Conservation (phyloP, 768 basidiomycete species). For the Boletellus ananiceps region DNA sequence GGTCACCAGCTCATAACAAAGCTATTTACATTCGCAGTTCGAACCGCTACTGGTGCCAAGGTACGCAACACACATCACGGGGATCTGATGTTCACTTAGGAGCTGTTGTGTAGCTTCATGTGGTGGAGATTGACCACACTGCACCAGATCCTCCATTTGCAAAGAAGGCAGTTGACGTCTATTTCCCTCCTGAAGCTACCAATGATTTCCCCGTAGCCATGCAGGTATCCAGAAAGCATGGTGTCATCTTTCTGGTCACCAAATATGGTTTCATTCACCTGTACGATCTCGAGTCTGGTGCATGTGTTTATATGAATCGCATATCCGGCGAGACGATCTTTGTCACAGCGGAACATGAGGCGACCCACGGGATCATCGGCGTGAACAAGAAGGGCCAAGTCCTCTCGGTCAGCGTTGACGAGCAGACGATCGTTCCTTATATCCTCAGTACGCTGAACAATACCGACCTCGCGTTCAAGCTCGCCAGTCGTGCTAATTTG, state of each 20-base stretch:
- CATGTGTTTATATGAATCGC: slow-evolving; percentile 99
- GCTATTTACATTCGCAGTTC: slow-evolving; percentile 91
- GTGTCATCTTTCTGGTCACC: slow-evolving; percentile 94
- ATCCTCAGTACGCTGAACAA: slow-evolving; percentile 92
- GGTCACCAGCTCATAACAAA: slow-evolving; percentile 83
- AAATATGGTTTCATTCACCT: slow-evolving; percentile 99
- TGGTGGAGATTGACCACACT: slow-evolving; percentile 96
- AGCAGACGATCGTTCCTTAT: slow-evolving; percentile 93
- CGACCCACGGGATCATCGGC: slow-evolving; percentile 92
- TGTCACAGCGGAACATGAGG: slow-evolving; percentile 95
- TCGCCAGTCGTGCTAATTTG: slow-evolving; percentile 92
- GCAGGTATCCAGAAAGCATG: slow-evolving; percentile 97
- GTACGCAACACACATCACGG: slow-evolving; percentile 40
- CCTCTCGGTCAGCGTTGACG: slow-evolving; percentile 93
- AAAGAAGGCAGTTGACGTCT: slow-evolving; percentile 98
- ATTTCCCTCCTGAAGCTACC: slow-evolving; percentile 96
- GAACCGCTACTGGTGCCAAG: slow-evolving; percentile 97
- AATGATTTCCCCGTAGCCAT: slow-evolving; percentile 99
- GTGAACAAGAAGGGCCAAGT: slow-evolving; percentile 99
- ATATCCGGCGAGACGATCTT: slow-evolving; percentile 99
- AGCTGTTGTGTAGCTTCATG: slow-evolving; percentile 66
- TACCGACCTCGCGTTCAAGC: slow-evolving; percentile 95
- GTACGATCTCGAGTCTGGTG: slow-evolving; percentile 95
- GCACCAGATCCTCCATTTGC: slow-evolving; percentile 88
- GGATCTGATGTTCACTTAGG: slow-evolving; percentile 6